These are phyloP conservation scores for Irpex sp. DNA, from an alignment of 1,284 basidiomycete species.

Conservation along the genomic window DNA sequence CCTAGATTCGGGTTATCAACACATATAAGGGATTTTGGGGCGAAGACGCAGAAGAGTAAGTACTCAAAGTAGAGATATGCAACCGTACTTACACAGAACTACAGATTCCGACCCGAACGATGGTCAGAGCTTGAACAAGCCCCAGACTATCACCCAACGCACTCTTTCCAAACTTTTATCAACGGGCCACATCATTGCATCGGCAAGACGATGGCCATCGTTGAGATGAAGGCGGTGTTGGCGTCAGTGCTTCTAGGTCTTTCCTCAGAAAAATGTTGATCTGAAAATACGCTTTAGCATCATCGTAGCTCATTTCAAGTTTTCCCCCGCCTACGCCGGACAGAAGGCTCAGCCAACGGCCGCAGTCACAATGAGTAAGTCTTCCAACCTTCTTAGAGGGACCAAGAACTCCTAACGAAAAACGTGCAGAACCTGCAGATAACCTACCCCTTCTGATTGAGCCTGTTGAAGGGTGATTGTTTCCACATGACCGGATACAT, in stretches of 20 bases:
- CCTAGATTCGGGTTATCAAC: neutral
- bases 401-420: neutral
- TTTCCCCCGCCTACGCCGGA: neutral
- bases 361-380: neutral
- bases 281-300: neutral
- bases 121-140: neutral
- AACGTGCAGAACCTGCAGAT: neutral
- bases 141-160: neutral
- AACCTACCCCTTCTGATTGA: neutral
- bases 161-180: neutral
- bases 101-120: neutral
- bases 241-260: neutral
- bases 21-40: constrained; percentile 1
- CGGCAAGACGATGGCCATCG: constrained; percentile 2
- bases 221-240: neutral
- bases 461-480: neutral
- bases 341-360: neutral
- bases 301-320: neutral
- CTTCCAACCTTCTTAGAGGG: neutral
- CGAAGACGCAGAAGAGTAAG: neutral
- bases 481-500: too few relatives aligned
- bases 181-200: constrained; percentile 1
- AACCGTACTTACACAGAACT: neutral
- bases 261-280: neutral
- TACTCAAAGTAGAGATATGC: neutral